Base-by-base conservation (phyloP, 2,329 filamentous ascomycete genomes). In the Botrytis medusae region DNA sequence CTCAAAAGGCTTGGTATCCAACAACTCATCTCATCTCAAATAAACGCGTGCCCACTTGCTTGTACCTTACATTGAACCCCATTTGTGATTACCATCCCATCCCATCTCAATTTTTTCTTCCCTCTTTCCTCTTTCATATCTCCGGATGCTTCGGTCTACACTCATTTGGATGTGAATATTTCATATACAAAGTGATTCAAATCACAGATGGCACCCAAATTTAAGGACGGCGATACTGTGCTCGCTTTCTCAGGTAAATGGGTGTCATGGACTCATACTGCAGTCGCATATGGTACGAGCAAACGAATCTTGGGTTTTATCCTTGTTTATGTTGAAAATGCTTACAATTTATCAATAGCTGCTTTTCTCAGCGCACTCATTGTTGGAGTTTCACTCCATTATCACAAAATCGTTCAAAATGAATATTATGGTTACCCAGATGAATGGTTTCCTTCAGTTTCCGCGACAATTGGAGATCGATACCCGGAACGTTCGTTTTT, bases 401-500 rank as follows among this genome's bases (percentile, higher is more conserved):
- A 96, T 84, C 89, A 92, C 81, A 99, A 99, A 86, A 99, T 99
- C 78, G 96, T 99, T 72, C 87, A 98, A 83, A 99, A 99, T 84
- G 94, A 99, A 83, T 93, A 95, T 85, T 97, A 94, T 83, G 94
- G 94, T 78, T 97, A 97, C 81, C 95, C 95, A 2, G 87, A 97
- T 78, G 95, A 98, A 86, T 98, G 95, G 95, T 97, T 97, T 80
- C 95, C 95, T 74, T 97, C 95, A 61, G 95, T 98, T 34, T 98
- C 95, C 44, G 92, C 96, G 59, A 98, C 96, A 51, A 99, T 99
- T 84, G 96, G 96, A 82, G 96, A 99, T 83, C 91, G 95, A 77
- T 98, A 98, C 80, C 96, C 96, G 71, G 96, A 99, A 84, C 92
- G 96, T 74, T 97, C 96, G 25, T 92, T 98, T 79, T 99, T 99